phyloP scores from a whole-genome alignment of 2,329 filamentous ascomycete species.

The Aspergillus floridensis region DNA sequence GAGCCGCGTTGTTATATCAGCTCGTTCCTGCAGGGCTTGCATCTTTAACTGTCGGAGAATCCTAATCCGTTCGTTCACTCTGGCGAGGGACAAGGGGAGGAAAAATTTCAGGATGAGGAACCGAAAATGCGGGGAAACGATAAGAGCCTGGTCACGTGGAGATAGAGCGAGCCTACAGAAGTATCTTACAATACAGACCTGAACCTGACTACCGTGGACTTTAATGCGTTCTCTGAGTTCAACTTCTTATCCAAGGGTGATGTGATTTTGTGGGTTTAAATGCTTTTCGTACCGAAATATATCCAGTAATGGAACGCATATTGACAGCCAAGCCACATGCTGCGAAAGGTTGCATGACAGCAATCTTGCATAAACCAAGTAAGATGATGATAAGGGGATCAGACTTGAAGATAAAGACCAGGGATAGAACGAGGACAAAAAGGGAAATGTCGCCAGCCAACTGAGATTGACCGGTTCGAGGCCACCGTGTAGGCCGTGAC shows the following conservation, averaged over 20 bases:
- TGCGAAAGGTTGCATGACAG: not conserved
- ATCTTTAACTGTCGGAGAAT: slow-evolving; percentile 20
- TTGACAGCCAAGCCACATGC: not conserved
- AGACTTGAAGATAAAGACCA: not conserved
- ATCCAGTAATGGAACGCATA: not conserved
- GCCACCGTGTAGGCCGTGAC: not conserved
- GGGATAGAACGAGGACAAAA: not conserved
- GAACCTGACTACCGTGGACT: too few species aligned
- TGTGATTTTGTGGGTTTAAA: not conserved
- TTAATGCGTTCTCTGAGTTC: too few species aligned
- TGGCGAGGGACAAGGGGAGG: not conserved
- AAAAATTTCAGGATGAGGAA: not conserved
- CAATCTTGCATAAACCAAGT: not conserved
- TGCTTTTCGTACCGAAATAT: not conserved
- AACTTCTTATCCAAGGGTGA: not conserved
- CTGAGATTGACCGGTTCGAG: not conserved
- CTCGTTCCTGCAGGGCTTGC: slow-evolving; percentile 44
- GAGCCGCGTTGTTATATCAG: slow-evolving; percentile 52
- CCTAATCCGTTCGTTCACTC: not conserved
- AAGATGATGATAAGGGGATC: not conserved
- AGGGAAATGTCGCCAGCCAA: not conserved
- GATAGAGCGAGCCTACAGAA: not conserved
- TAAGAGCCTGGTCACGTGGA: slow-evolving; percentile 1
- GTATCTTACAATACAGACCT: too few species aligned
- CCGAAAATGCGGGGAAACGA: slow-evolving; percentile 4